Evolutionary conservation across 352 stramenopile genomes (phyloP), one percentile per base, ranked within the genome.

Genomic region (Halophytophthora batemanensis): DNA sequence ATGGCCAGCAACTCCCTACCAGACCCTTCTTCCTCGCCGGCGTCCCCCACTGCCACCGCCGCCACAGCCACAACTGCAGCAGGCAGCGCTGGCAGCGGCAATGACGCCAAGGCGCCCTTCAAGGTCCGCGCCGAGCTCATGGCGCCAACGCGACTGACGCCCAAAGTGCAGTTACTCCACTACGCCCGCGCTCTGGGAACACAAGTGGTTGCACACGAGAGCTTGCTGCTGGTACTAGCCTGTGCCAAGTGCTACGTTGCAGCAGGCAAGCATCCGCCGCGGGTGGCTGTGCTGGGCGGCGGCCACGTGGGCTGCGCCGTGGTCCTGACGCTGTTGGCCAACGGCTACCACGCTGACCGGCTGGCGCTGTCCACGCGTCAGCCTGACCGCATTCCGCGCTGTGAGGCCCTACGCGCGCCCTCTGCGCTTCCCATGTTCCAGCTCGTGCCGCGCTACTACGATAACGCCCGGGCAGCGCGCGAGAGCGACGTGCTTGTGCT

Each of bases 401-500:
- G 69, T 28, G 63, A 77, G 19, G 66, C 49, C 5, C 43, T 82
- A 18, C 47, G 59, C 46, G 45, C 48, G 1, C 43, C 57, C 3
- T 62, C 52, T 7, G 49, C 55, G 6, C 44, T 69, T 13, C 38
- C 53, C 12, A 42, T 71, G 41, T 80, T 76, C 43, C 63, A 85
- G 23, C 29, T 57, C 15, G 51, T 86, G 11, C 5, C 52, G 37
- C 70, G 72, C 15, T 76, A 74, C 61, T 75, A 80, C 46, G 76
- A 90, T 60, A 90, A 87, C 19, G 64, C 68, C 13, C 70, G 78
- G 7, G 18, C 82, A 17, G 70, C 67, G 11, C 50, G 61, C 18
- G 75, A 88, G 48, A 76, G 60, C 42, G 71, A 88, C 51, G 43
- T 90, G 0, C 50, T 90, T 21, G 51, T 87, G 33, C 50, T 90